Evolutionary conservation across 2,329 filamentous ascomycete genomes (phyloP).

Genomic region (Scolecobasidium constrictum): DNA sequence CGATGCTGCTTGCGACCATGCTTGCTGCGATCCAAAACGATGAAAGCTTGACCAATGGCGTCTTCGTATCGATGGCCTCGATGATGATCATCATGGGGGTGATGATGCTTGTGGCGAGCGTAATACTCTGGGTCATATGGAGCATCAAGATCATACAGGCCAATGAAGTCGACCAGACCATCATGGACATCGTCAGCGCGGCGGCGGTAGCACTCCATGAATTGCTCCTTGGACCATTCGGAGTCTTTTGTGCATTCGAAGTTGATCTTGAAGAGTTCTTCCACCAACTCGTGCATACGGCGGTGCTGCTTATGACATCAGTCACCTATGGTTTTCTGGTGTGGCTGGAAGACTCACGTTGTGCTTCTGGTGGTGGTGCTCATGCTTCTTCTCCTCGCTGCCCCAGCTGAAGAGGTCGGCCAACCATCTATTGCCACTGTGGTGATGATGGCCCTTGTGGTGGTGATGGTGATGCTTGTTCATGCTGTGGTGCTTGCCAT

Average conservation of each 20-base stretch:
- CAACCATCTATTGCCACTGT: not conserved
- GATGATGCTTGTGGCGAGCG: not conserved
- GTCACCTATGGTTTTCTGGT: not conserved
- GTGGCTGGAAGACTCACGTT: not conserved
- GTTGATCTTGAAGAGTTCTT: no score
- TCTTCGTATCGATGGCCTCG: not conserved
- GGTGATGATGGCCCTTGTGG: not conserved
- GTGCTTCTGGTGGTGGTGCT: not conserved
- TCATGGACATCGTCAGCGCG: not conserved
- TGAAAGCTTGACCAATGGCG: not conserved
- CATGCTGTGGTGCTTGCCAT: no score
- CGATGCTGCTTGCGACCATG: constrained; percentile 4
- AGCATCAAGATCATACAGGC: not conserved
- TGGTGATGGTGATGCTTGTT: no score
- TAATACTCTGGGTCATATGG: not conserved
- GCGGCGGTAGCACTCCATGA: not conserved
- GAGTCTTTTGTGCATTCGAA: no score
- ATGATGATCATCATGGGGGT: not conserved
- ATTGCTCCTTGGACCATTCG: no score
- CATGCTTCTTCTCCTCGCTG: no score
- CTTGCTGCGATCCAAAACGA: not conserved
- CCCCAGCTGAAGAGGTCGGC: no score
- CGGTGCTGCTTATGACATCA: not conserved
- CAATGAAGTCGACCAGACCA: no score
- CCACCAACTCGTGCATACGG: no score